Percentiles rank a stretch among this genome's conserved stretches.
These are phyloP conservation scores for Lathyrus aphaca DNA, from an alignment of 306 rosid species.

Conservation along the genomic window DNA sequence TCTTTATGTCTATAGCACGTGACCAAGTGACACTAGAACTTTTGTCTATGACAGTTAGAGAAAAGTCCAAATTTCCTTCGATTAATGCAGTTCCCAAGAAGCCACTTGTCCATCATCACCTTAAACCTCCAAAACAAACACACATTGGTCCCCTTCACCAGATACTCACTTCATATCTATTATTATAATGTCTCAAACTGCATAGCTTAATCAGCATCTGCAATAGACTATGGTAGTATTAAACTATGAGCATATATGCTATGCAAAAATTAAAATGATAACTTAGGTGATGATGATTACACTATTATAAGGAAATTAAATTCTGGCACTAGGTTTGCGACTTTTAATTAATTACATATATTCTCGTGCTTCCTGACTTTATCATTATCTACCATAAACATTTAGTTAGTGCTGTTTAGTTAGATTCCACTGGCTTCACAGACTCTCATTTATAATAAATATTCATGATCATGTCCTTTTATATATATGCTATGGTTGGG, in stretches of 20 bases:
- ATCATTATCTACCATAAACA: slow-evolving; percentile 34
- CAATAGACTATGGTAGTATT: neutral
- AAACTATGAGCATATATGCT: neutral
- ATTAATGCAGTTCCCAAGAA: too few relatives aligned
- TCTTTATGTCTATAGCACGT: too few relatives aligned
- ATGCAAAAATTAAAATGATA: slow-evolving; percentile 25
- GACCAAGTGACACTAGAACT: too few relatives aligned
- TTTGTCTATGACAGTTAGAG: too few relatives aligned
- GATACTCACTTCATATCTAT: neutral
- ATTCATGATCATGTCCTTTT: slow-evolving; percentile 7
- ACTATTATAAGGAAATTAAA: slow-evolving; percentile 26
- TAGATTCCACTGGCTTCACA: slow-evolving; percentile 40
- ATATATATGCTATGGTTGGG: neutral
- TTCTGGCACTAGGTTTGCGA: slow-evolving; percentile 40
- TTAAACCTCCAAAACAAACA: slow-evolving; percentile 1
- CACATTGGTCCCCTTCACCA: slow-evolving; percentile 44
- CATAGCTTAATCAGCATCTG: slow-evolving; percentile 23
- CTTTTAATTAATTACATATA: slow-evolving; percentile 35
- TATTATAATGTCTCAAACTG: slow-evolving; percentile 6
- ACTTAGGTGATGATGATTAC: neutral
- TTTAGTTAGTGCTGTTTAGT: slow-evolving; percentile 39
- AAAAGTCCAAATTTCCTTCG: too few relatives aligned
- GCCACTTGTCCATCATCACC: neutral
- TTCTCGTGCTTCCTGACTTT: slow-evolving; percentile 41
- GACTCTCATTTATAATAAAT: slow-evolving; percentile 30